A percentile compares a stretch with the other conserved stretches of the same genome.
Evolutionary conservation across 352 stramenopile species (phyloP).

Genomic region (Albugo candida): DNA sequence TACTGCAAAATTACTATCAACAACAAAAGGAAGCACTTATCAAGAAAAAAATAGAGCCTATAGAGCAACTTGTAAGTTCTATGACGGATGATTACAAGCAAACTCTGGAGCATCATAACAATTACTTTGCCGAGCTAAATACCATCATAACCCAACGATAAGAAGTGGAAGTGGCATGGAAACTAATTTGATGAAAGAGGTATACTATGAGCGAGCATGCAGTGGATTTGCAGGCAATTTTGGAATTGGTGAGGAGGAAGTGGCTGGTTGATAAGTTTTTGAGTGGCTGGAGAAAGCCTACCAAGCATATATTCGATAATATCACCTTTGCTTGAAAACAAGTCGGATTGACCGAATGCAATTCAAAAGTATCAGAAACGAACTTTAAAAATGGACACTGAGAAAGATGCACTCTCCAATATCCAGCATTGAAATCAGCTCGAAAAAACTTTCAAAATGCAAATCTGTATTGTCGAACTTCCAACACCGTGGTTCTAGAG

Average conservation of each 20-base stretch:
- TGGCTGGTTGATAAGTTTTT: constrained; percentile 68
- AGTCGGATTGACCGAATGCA: constrained; percentile 76
- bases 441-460: constrained; percentile 44
- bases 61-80: constrained; percentile 65
- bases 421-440: constrained; percentile 73
- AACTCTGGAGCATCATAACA: constrained; percentile 65
- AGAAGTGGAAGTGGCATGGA: constrained; percentile 54
- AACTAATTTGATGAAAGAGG: constrained; percentile 70
- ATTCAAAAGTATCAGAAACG: constrained; percentile 60
- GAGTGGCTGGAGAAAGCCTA: constrained; percentile 63
- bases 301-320: constrained; percentile 65
- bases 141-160: constrained; percentile 62
- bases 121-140: constrained; percentile 63
- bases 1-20: constrained; percentile 68
- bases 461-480: constrained; percentile 17
- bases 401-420: constrained; percentile 60
- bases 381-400: constrained; percentile 69
- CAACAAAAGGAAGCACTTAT: constrained; percentile 58
- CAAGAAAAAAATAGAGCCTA: no score
- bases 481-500: constrained; percentile 27
- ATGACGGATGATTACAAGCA: constrained; percentile 79
- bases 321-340: constrained; percentile 66
- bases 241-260: constrained; percentile 54
- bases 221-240: constrained; percentile 65
- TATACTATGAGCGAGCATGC: constrained; percentile 73